Base-by-base conservation (phyloP, 257 asterid genomes). In the Solanum dulcamara region DNA sequence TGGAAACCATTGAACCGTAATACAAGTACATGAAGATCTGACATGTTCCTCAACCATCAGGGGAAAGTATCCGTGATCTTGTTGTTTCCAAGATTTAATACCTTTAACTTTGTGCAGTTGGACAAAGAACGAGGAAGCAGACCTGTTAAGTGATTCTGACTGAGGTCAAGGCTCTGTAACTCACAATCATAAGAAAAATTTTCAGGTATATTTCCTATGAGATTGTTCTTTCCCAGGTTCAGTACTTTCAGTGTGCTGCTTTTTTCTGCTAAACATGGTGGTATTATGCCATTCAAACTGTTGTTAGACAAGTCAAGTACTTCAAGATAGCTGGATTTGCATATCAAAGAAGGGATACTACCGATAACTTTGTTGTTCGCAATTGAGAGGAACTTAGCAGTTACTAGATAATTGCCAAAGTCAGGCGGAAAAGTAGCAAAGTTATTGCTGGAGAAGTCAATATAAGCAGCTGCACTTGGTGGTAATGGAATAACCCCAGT, bases 281-380 rank as follows among this genome's bases (percentile, higher is more conserved):
- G 96, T 81, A 94, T 88, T 18, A 26, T 48, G 12, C 92, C 92
- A 11, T 57, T 85, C 70, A 91, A 84, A 71, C 80, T 86, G 86
- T 94, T 93, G 80, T 90, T 86, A 1, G 96, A 93, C 81, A 94
- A 85, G 86, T 93, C 93, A 1, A 95, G 92, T 7, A 90, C 84
- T 81, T 83, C 83, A 32, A 95, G 88, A 1, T 37, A n/a, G 60
- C 67, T 88, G 10, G 91, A 87, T 1, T 89, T 90, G 89, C 98
- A 93, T 3, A 93, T 22, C 4, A 97, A 95, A 62, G 57, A 62
- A 26, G 98, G 94, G 35, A 95, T 90, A 1, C 33, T n/a, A 2
- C 97, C 92, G 0, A 9, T 15, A 66, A 95, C 85, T 15, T 57
- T 89, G 60, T 88, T 93, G 84, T 90, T 87, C 13, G 93, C 91